Evolutionary conservation across 179 eudicot species (phyloP), one percentile per base, ranked within the genome.

Genomic region (Spergularia azorica): DNA sequence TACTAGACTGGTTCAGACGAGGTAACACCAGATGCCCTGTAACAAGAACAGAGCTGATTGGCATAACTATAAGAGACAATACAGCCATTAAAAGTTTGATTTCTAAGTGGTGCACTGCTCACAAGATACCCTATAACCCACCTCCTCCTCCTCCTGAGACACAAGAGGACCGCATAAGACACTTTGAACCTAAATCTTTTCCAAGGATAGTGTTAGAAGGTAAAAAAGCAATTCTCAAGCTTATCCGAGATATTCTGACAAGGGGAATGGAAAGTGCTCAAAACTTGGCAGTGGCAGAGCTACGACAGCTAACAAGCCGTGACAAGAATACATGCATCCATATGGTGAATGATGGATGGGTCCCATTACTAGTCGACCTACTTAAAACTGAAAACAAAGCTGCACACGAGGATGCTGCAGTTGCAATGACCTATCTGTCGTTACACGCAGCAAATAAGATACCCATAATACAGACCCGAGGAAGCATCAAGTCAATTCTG

Each of bases 61-160:
- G 26, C 50, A 16, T 20, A 16, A 39, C 4, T 12, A 64, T 66
- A 5, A 56, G 66, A 11, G 57, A 55, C 3, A 66, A 76, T 8
- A 55, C 18, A 43, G 55, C 56, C 51, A 41, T 76, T 15, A 50
- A 76, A 65, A 72, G 14, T 32, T 26, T 63, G 15, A 57, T 71
- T 56, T 78, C 76, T 12, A 55, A 17, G 65, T 72, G 76, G 76
- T 71, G 76, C 20, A 15, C 58, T 72, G 38, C 81, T 55, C 58
- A 64, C 13, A 43, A 65, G 32, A 63, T 18, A 55, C 66, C 76
- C 5, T 63, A 56, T 55, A 21, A 57, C 77, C 66, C 18, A 64
- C 76, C 61, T 66, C 55, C 38, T 17, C 55, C 38, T 17, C 16
- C 32, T 6, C 41, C 13, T 21, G 38, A 17, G 20, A 54, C 67